Conservation (phyloP, 202 grass and related monocot genomes). For the Zoysia matrella region DNA sequence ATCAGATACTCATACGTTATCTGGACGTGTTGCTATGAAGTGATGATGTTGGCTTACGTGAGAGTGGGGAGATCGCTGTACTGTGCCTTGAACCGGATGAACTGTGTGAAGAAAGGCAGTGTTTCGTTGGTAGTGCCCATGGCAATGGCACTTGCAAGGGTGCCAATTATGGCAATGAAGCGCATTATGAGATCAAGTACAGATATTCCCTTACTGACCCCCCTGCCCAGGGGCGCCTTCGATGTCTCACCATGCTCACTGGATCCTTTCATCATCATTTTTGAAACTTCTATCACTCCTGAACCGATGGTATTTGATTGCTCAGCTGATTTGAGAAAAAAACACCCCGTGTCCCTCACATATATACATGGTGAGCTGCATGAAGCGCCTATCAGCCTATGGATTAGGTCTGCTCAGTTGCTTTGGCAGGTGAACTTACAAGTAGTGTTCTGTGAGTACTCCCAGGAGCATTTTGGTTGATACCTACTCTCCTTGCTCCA, state of each 20-base stretch:
- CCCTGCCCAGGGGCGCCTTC: constrained; percentile 41
- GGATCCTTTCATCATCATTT: constrained; percentile 49
- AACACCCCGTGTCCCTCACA: background rate
- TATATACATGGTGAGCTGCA: constrained; percentile 27
- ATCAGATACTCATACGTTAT: constrained; percentile 13
- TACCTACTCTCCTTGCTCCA: constrained; percentile 45
- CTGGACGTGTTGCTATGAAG: constrained; percentile 1
- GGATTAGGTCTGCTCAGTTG: constrained; percentile 45
- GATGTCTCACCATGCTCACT: constrained; percentile 56
- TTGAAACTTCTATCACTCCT: background rate
- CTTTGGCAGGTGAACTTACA: constrained; percentile 36
- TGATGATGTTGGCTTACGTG: constrained; percentile 46
- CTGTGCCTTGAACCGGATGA: constrained; percentile 76
- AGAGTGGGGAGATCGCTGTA: constrained; percentile 77
- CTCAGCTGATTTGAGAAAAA: constrained; percentile 23
- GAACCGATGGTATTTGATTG: constrained; percentile 12
- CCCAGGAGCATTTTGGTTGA: constrained; percentile 41
- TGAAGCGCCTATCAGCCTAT: background rate
- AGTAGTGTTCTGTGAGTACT: background rate
- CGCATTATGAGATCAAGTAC: constrained; percentile 72
- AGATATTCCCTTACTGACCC: constrained; percentile 46
- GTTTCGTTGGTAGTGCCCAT: constrained; percentile 88
- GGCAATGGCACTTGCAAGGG: constrained; percentile 76
- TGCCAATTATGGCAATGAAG: constrained; percentile 56
- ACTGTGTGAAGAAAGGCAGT: constrained; percentile 71